phyloP scores from a whole-genome alignment of 352 stramenopile genomes.

The Globisporangium paddicum region DNA sequence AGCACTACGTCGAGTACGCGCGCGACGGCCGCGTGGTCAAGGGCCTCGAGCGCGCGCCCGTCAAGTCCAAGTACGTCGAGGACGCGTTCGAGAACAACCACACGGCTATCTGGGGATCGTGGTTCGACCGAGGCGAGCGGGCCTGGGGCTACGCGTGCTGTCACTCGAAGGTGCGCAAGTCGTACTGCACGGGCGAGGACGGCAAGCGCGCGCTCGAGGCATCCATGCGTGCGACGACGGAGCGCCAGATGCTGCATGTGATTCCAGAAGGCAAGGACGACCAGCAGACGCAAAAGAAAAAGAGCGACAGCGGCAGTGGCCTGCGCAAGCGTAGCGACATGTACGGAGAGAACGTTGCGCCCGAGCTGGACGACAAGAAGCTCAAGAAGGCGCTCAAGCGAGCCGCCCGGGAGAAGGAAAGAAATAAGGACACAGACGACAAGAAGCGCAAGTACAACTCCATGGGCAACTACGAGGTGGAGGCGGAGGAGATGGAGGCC shows the following conservation, averaged over 20 bases:
- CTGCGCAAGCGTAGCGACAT: slow-evolving; percentile 75
- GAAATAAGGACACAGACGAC: slow-evolving; percentile 27
- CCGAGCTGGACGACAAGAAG: slow-evolving; percentile 75
- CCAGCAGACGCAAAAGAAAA: slow-evolving; percentile 7
- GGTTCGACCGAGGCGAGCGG: slow-evolving; percentile 93
- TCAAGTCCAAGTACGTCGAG: slow-evolving; percentile 97
- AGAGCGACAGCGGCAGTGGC: slow-evolving; percentile 14
- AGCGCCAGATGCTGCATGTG: slow-evolving; percentile 43
- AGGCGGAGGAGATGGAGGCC: slow-evolving; percentile 95
- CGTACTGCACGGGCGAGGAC: slow-evolving; percentile 94
- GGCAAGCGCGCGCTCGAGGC: slow-evolving; percentile 89
- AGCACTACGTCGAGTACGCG: slow-evolving; percentile 92
- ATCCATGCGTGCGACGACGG: slow-evolving; percentile 45
- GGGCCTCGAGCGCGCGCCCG: slow-evolving; percentile 65
- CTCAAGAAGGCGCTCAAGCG: slow-evolving; percentile 82
- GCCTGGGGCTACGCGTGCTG: slow-evolving; percentile 98
- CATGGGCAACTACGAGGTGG: slow-evolving; percentile 86
- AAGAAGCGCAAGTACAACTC: slow-evolving; percentile 96
- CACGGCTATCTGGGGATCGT: slow-evolving; percentile 96
- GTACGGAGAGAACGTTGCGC: slow-evolving; percentile 88
- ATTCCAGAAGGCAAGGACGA: slow-evolving; percentile 16
- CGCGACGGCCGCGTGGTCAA: slow-evolving; percentile 90
- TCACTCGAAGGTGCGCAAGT: slow-evolving; percentile 93
- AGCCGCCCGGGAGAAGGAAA: slow-evolving; percentile 17
- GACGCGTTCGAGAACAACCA: slow-evolving; percentile 97